phyloP scores from a whole-genome alignment of 2,329 filamentous ascomycete genomes.

The Claviceps pusilla region DNA sequence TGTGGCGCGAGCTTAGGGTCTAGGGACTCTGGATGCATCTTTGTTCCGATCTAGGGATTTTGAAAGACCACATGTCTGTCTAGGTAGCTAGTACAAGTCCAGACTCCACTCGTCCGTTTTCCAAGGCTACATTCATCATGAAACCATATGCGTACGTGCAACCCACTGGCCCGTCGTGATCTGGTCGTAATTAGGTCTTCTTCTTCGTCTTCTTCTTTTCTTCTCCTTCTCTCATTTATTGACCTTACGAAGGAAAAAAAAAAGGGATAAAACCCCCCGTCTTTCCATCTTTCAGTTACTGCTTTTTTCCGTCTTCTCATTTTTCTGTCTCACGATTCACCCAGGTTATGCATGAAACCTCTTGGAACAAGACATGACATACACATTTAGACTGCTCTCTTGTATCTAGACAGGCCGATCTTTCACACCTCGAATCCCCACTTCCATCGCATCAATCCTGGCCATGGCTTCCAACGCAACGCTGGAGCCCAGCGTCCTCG shows the following conservation, averaged over 20 bases:
- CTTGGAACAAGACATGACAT: neutral
- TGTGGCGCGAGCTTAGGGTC: neutral
- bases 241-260: no score
- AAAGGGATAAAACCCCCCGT: no score
- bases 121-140: no score
- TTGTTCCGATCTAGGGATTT: neutral
- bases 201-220: neutral
- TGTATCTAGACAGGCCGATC: neutral
- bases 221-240: neutral
- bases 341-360: neutral
- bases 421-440: no score
- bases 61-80: neutral
- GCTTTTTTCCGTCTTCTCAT: neutral
- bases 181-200: no score
- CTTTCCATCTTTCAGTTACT: no score
- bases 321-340: neutral
- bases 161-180: no score
- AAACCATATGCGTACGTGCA: no score
- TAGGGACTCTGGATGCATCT: neutral
- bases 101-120: no score
- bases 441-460: neutral
- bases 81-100: neutral
- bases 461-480: conserved; percentile 13
- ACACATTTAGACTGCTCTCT: neutral
- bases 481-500: conserved; percentile 10